phyloP scores from a whole-genome alignment of 257 asterid species.

The Solanum virginianum region DNA sequence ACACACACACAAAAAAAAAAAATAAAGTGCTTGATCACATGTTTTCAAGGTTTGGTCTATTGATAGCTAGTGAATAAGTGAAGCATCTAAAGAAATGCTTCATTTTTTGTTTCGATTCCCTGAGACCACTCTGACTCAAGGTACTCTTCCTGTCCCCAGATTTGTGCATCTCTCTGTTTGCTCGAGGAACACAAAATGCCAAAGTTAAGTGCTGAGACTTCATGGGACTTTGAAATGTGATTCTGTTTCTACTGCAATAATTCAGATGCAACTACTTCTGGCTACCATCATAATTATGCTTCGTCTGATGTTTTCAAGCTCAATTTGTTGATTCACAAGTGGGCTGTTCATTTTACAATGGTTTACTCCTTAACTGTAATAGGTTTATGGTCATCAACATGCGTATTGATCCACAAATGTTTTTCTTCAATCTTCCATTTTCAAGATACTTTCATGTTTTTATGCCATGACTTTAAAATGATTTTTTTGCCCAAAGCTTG shows the following conservation, averaged over 20 bases:
- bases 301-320: not conserved
- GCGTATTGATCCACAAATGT: not conserved
- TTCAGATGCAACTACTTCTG: not conserved
- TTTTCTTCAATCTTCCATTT: not conserved
- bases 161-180: slow-evolving; percentile 58
- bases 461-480: not conserved
- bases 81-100: not conserved
- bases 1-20: too few species aligned
- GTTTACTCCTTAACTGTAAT: not conserved
- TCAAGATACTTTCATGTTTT: not conserved
- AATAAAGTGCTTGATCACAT: not conserved
- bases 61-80: not conserved
- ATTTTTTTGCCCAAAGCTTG: not conserved
- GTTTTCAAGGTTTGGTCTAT: not conserved
- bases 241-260: slow-evolving; percentile 2
- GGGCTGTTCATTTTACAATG: not conserved
- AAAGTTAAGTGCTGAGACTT: slow-evolving; percentile 63
- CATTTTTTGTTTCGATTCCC: not conserved
- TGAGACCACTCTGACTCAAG: not conserved
- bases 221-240: slow-evolving; percentile 80
- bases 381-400: not conserved
- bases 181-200: slow-evolving; percentile 59
- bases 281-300: not conserved
- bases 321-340: not conserved
- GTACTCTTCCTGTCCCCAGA: slow-evolving; percentile 26